Percentiles rank a stretch among this genome's conserved stretches.
Conservation (phyloP, 2,329 filamentous ascomycete species). For the Phialophora expanda region DNA sequence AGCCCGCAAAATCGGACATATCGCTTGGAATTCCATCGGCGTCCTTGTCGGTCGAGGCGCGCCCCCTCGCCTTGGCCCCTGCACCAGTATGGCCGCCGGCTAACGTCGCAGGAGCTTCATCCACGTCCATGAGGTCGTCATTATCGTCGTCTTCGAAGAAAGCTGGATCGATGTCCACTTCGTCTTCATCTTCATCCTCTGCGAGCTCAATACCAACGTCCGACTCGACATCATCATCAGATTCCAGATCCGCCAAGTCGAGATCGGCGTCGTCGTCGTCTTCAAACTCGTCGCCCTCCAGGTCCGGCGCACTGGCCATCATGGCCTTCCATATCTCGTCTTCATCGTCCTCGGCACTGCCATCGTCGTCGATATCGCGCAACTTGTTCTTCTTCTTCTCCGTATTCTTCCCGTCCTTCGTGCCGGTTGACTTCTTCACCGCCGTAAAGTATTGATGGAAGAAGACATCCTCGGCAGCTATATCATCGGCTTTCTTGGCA, state of each 20-base stretch:
- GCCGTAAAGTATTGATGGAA: slow-evolving; percentile 96
- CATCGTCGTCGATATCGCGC: slow-evolving; percentile 67
- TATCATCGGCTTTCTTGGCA: slow-evolving; percentile 84
- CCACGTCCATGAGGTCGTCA: slow-evolving; percentile 60
- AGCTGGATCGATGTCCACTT: slow-evolving; percentile 37
- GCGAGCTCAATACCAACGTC: slow-evolving; percentile 54
- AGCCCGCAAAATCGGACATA: slow-evolving; percentile 28
- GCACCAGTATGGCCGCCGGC: background rate
- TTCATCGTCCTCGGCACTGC: slow-evolving; percentile 64
- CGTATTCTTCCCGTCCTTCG: slow-evolving; percentile 50
- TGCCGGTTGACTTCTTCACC: slow-evolving; percentile 66
- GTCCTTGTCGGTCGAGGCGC: slow-evolving; percentile 35
- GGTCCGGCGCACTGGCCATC: slow-evolving; percentile 77
- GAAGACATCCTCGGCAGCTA: slow-evolving; percentile 91
- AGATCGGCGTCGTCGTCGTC: slow-evolving; percentile 63
- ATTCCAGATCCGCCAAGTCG: slow-evolving; percentile 61
- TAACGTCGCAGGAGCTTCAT: slow-evolving; percentile 37
- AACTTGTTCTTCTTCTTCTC: slow-evolving; percentile 59
- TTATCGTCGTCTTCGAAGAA: slow-evolving; percentile 57
- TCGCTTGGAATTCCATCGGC: slow-evolving; percentile 4
- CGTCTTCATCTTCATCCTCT: slow-evolving; percentile 46
- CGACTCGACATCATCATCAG: slow-evolving; percentile 49
- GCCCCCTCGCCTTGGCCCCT: too few relatives aligned
- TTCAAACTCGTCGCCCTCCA: slow-evolving; percentile 62
- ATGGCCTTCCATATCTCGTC: slow-evolving; percentile 92